phyloP scores from a whole-genome alignment of 176 grass and related monocot species.

The Oryza nivara region DNA sequence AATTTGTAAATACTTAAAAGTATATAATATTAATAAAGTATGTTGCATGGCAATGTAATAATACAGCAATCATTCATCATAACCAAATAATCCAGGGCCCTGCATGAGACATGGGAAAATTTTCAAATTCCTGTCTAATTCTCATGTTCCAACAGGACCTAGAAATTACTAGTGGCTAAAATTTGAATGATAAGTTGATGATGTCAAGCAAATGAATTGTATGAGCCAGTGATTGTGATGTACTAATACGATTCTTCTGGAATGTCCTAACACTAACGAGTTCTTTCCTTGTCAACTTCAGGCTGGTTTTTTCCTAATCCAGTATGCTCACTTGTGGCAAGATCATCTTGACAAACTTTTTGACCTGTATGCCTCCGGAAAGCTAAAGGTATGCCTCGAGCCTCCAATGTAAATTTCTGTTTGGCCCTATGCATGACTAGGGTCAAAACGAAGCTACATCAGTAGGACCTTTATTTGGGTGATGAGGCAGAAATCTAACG shows the following conservation, averaged over 20 bases:
- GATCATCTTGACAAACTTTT: constrained; percentile 81
- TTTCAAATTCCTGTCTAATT: background rate
- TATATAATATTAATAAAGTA: background rate
- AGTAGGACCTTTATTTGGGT: background rate
- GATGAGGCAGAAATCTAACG: background rate
- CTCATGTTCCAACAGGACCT: background rate
- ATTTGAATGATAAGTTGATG: background rate
- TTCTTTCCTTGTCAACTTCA: constrained; percentile 34
- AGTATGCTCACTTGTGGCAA: constrained; percentile 75
- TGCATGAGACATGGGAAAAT: background rate
- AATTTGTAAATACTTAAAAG: background rate
- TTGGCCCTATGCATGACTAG: background rate
- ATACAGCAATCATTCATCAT: background rate
- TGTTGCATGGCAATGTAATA: background rate
- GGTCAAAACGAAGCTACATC: background rate
- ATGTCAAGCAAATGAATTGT: background rate
- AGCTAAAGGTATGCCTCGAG: constrained; percentile 59
- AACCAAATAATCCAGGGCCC: background rate
- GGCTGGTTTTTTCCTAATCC: constrained; percentile 84
- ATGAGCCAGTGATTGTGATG: background rate
- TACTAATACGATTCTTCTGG: background rate
- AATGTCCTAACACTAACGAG: background rate
- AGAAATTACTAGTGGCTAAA: background rate
- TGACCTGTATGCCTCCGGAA: constrained; percentile 66
- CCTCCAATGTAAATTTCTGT: background rate